Evolutionary conservation across 805 yeast genomes (phyloP), one percentile per base, ranked within the genome.

Genomic region (Zygosaccharomyces kombuchaensis): DNA sequence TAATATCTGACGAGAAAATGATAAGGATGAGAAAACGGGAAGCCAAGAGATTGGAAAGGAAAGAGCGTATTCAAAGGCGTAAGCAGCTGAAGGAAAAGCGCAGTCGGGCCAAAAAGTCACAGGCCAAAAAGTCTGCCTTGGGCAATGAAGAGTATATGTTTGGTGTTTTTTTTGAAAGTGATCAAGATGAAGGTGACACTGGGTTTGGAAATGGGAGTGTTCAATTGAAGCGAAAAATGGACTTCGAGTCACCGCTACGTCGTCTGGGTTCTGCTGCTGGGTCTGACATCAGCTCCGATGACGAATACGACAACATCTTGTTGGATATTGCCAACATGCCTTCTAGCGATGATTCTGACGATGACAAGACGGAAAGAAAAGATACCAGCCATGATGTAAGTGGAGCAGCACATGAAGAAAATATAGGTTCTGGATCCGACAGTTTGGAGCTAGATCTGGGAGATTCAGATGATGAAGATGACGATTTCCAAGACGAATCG

Each of bases 121-220:
- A 52, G 26, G 66, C 63, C 26, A 59, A 59, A 46, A 60, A 65
- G 13, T 64, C 74, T 17, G 73, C 72, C 42, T 66, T 67, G 7
- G 62, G 51, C 25, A 60, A 56, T 26, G 67, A 61, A 34, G 68
- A 64, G 36, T 64, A 63, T 44, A 58, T 62, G 12, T 64, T 64
- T 38, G 63, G 66, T 13, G 59, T 61, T 2, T 64, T 63, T 34
- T 61, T 64, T 38, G 64, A 59, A 21, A 62, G 65, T 40, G 68
- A 64, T 46, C 48, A 50, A 9, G 58, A 57, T 13, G 60, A 58
- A 19, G 46, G 44, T 13, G 45, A 42, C 12, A 36, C 22, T 10
- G 38, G 25, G 14, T 48, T 44, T 13, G 43, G 36, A 3, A 31
- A 37, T 2, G 41, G 34, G 10, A 32, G 19, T 19, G 30, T 30